Base-by-base conservation (phyloP, 805 yeast genomes). In the Tetrapisispora taiwanensis region DNA sequence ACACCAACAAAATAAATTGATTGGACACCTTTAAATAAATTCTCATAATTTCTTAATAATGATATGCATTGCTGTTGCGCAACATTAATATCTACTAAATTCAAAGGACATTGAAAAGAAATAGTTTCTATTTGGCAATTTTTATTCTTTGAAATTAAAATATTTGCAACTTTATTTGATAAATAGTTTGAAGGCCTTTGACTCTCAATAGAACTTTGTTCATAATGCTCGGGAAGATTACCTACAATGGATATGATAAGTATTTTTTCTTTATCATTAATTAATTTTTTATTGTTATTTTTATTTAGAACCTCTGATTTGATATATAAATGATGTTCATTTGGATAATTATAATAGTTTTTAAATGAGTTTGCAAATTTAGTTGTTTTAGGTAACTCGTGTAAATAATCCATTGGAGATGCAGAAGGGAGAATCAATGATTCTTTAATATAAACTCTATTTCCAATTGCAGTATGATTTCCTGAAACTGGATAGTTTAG, bases 41-140 rank as follows among this genome's bases (percentile, higher is more conserved):
- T 59, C 38, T 68, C 57, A 81, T 81, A 77, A 50, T 73, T 72
- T 19, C 57, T 60, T 37, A 78, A 54, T 15, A 77, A 61, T 63
- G 47, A 68, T 50, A 41, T 71, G 66, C 56, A 66, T 65, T 63
- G 75, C 62, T 61, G 72, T 63, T 52, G 66, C 49, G 64, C 68
- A 10, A 64, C 54, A 30, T 57, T 57, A 2, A 54, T 36, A 5
- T 52, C 47, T 38, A 55, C 56, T 15, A 52, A 46, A 39, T 63
- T 59, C 10, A 60, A 43, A 0, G 68, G 69, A 28, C 63, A 58
- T 45, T 66, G 67, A 14, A 68, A 47, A 1, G 71, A 65, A 7
- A 68, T 47, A 0, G 65, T 51, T 19, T 55, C 46, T 4, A 63
- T 46, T 42, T 1, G 55, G 52, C 13, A 36, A 22, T 34, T 52